Evolutionary conservation across 208 protist species (phyloP).

Genomic region (Porcisia deanei): DNA sequence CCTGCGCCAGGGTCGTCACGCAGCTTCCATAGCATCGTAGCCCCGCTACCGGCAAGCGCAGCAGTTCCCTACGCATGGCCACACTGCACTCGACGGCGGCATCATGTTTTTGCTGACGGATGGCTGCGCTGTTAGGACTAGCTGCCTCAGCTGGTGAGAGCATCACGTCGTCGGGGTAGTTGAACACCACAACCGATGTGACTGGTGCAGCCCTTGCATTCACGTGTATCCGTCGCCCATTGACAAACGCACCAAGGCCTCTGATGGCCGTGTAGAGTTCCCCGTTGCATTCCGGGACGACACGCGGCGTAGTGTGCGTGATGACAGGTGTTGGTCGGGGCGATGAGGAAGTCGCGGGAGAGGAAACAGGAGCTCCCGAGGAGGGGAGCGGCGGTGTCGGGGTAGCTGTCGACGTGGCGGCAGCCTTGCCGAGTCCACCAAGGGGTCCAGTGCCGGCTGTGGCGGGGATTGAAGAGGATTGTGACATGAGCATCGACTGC

Average conservation of each 20-base stretch:
- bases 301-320: constrained; percentile 10
- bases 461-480: background rate
- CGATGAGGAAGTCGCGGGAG: background rate
- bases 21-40: constrained; percentile 51
- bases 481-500: constrained; percentile 4
- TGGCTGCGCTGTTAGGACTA: background rate
- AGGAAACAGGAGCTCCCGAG: background rate
- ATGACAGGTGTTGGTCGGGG: background rate
- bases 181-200: constrained; percentile 46
- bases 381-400: background rate
- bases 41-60: constrained; percentile 29
- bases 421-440: background rate
- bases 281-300: constrained; percentile 36
- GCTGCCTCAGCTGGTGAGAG: constrained; percentile 25
- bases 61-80: constrained; percentile 37
- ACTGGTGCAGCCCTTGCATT: constrained; percentile 16
- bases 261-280: constrained; percentile 77
- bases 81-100: constrained; percentile 40
- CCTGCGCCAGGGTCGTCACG: constrained; percentile 45
- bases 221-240: constrained; percentile 51
- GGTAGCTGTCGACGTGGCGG: background rate
- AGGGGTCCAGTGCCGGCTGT: background rate
- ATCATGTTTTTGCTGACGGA: constrained; percentile 23
- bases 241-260: constrained; percentile 61
- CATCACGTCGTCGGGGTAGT: constrained; percentile 38